Evolutionary conservation across 2,329 filamentous ascomycete species (phyloP), one percentile per base, ranked within the genome.

Genomic region (Acephala macrosclerotiorum): DNA sequence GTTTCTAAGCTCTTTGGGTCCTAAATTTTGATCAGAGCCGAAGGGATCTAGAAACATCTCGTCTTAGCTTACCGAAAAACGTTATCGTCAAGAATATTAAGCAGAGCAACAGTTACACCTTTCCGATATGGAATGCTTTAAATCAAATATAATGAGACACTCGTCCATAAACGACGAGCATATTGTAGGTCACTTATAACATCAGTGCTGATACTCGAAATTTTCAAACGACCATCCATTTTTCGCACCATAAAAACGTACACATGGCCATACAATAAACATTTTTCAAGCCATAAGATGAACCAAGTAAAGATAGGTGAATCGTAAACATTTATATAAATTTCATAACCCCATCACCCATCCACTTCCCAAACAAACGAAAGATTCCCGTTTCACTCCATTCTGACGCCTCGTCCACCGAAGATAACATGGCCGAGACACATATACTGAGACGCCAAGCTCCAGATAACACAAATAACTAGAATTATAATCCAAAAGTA

Each of bases 401-500:
- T 7, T 25, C 20, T 49, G 45, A 49, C 45, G 45, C 49, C 49
- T 53, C n/a, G 25, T 53, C 49, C 25, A 12, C 45, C 45, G 49
- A 7, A 11, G 14, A 33, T 11, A 16, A 29, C 49, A 33, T 53
- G 12, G 18, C 49, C 9, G n/a, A 33, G 26, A 29, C 22, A 53
- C 14, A 53, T 53, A 29, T 33, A 29, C 26, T 18, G 16, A 57
- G 55, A 38, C 55, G 33, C 55, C 55, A 26, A 20, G 33, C 33
- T 29, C 55, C 55, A 3, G 7, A 5, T 20, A 22, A 57, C 6
- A 18, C 18, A 38, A 20, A 35, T 22, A 49, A 22, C 4, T 3
- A n/a, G 47, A 57, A 16, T 73, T 65, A 80, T 60, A 80, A 72
- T 1, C 79, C 80, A 71, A 81, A 81, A 55, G 75, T 76, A 6